Evolutionary conservation across 768 basidiomycete species (phyloP), one percentile per base, ranked within the genome.

Genomic region (Pulveroboletus frians): DNA sequence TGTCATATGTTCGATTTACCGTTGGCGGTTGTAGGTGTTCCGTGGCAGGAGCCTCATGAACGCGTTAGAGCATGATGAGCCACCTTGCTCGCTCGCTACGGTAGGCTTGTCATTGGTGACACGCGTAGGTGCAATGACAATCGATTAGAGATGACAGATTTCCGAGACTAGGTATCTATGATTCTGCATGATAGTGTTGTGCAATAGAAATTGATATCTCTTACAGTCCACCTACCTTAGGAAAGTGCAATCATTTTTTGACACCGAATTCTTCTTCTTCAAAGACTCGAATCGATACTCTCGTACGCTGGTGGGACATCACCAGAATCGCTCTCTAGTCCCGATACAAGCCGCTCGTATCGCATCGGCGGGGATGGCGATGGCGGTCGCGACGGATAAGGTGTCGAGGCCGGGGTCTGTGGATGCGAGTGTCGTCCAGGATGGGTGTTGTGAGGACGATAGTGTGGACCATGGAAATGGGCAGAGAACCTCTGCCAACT

Each of bases 321-420:
- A 3, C 94, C 93, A 8, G 72, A 73, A 58, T 88, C 84, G 31
- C 78, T 86, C 64, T 88, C 89, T 64, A 86, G 82, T n/a, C 94
- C 94, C 1, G 88, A 81, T 41, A 96, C 77, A 17, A 97, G 77
- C 32, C 88, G 76, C 61, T 92, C 92, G 63, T 88, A 95, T 50
- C 80, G 79, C 23, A 69, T 70, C 14, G 62, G 49, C 30, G 57
- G 62, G 2, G 60, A 14, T 31, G 59, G 62, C 3, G 60, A 60
- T 3, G 63, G 46, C 8, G 60, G 60, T 5, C 46, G 52, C 17
- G 60, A 58, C 4, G 44, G 20, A 21, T 48, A 49, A 3, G 54
- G 53, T 9, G 47, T 52, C 26, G 29, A 29, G 21, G 15, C n/a
- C 1, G 58, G 41, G 0, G 45, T 17, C 15, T 37, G 47, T 26